phyloP scores from a whole-genome alignment of 176 grass and related monocot genomes.

The Hordeum marinum region DNA sequence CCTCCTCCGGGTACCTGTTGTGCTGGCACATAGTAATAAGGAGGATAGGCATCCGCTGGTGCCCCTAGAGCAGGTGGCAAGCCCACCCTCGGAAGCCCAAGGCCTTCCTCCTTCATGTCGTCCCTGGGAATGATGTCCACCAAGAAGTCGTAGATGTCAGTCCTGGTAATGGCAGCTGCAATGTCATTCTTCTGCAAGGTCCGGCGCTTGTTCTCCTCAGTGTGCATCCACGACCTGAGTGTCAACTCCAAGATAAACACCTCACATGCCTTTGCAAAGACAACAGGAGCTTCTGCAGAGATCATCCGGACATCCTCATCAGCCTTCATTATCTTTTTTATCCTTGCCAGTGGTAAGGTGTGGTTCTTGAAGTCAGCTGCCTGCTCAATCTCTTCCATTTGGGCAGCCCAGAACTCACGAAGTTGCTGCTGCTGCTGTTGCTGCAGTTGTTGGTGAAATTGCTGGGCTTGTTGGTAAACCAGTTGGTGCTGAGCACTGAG shows the following conservation, averaged over 20 bases:
- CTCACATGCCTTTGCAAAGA: slow-evolving; percentile 69
- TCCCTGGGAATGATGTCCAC: slow-evolving; percentile 67
- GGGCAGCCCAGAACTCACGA: slow-evolving; percentile 49
- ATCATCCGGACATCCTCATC: slow-evolving; percentile 69
- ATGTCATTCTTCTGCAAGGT: slow-evolving; percentile 70
- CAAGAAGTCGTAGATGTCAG: slow-evolving; percentile 70
- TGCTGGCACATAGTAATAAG: slow-evolving; percentile 41
- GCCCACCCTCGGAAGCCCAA: slow-evolving; percentile 44
- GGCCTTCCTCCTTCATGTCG: slow-evolving; percentile 58
- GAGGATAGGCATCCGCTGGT: slow-evolving; percentile 35
- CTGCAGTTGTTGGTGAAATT: slow-evolving; percentile 57
- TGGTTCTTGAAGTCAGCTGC: slow-evolving; percentile 68
- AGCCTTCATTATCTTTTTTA: slow-evolving; percentile 81
- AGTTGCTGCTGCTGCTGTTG: slow-evolving; percentile 60
- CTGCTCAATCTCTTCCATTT: slow-evolving; percentile 46
- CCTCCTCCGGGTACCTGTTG: slow-evolving; percentile 31
- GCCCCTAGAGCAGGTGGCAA: slow-evolving; percentile 42
- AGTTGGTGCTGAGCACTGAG: slow-evolving; percentile 56
- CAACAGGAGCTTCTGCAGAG: slow-evolving; percentile 58
- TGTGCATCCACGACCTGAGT: slow-evolving; percentile 66
- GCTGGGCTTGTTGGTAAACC: slow-evolving; percentile 62
- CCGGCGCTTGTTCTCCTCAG: slow-evolving; percentile 63
- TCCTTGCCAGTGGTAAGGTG: slow-evolving; percentile 61
- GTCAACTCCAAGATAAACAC: slow-evolving; percentile 68
- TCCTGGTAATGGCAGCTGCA: slow-evolving; percentile 55